phyloP scores from a whole-genome alignment of 2,329 filamentous ascomycete species.

The Diaporthe sp. region DNA sequence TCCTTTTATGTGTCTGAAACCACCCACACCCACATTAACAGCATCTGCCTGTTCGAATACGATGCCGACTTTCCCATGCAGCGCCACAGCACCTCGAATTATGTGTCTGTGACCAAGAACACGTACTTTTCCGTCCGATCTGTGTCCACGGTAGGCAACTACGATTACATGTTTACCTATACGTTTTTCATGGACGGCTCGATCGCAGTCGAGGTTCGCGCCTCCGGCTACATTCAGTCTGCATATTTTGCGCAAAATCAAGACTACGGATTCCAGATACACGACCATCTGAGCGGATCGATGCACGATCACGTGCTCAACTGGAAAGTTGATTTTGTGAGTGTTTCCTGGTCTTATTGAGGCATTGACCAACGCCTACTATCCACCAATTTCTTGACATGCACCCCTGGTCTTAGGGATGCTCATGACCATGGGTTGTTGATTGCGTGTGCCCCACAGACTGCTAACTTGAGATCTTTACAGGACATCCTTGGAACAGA shows the following conservation, averaged over 20 bases:
- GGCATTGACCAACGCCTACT: no score
- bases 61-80: constrained; percentile 64
- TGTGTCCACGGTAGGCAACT: constrained; percentile 67
- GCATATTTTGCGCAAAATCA: constrained; percentile 61
- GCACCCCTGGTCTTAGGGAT: no score
- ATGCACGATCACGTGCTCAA: constrained; percentile 71
- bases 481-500: constrained; percentile 61
- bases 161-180: constrained; percentile 67
- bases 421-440: no score
- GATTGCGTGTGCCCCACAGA: no score
- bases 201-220: constrained; percentile 64
- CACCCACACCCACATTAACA: constrained; percentile 61
- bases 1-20: constrained; percentile 60
- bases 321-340: constrained; percentile 65
- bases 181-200: constrained; percentile 66
- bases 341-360: not conserved
- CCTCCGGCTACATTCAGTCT: constrained; percentile 68
- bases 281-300: constrained; percentile 61
- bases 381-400: not conserved
- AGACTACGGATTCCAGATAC: constrained; percentile 65
- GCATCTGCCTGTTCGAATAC: constrained; percentile 70
- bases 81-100: constrained; percentile 59
- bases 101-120: constrained; percentile 62
- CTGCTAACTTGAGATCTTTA: not conserved
- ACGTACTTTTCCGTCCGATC: constrained; percentile 61